phyloP scores from a whole-genome alignment of 495 filamentous ascomycete species.

The Chaetomium cochliodes region DNA sequence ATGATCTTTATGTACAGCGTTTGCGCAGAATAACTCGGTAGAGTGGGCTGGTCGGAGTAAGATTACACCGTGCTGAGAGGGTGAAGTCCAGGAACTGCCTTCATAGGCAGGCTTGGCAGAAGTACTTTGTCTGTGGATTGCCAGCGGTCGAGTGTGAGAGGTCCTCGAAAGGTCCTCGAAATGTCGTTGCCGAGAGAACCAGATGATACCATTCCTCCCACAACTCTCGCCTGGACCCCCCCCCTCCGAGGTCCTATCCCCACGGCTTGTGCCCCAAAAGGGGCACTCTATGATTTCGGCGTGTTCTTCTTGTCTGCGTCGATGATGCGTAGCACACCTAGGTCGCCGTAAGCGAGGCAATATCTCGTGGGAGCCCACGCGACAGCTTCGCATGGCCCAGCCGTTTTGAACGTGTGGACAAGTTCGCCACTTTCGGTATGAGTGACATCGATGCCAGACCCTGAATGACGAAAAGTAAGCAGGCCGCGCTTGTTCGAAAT shows the following conservation, averaged over 20 bases:
- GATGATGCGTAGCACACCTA: conserved; percentile 77
- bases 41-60: conserved; percentile 15
- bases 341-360: conserved; percentile 84
- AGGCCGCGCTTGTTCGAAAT: conserved; percentile 2
- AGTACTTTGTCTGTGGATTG: too few relatives aligned
- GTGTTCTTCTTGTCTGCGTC: conserved; percentile 43
- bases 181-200: neutral
- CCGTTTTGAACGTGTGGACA: conserved; percentile 74
- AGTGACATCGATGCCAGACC: conserved; percentile 64
- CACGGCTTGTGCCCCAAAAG: neutral
- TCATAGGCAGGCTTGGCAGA: neutral
- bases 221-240: neutral
- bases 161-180: neutral
- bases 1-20: neutral
- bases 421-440: conserved; percentile 87
- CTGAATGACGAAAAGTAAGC: conserved; percentile 28
- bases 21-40: neutral
- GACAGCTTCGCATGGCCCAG: conserved; percentile 62
- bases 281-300: neutral
- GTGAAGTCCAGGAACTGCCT: neutral
- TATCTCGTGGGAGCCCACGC: conserved; percentile 91
- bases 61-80: conserved; percentile 28
- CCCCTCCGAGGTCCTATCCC: neutral
- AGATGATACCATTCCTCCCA: neutral
- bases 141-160: neutral